These are phyloP conservation scores for Asterophora parasitica DNA, from an alignment of 768 basidiomycete genomes.

Conservation along the genomic window DNA sequence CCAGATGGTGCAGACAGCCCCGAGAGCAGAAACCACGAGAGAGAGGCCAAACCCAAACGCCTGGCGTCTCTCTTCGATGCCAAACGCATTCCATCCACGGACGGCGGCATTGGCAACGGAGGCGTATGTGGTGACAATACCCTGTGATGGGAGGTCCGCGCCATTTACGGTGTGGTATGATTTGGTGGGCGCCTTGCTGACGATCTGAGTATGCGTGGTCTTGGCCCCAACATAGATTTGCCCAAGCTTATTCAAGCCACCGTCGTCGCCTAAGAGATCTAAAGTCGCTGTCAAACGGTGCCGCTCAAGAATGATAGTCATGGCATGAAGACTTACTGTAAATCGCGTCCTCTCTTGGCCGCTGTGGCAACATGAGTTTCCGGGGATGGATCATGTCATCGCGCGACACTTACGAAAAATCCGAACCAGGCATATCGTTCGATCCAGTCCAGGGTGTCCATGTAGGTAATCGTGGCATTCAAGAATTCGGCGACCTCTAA, in stretches of 20 bases:
- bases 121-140: conserved; percentile 32
- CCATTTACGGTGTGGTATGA: conserved; percentile 31
- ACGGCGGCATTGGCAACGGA: conserved; percentile 18
- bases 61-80: conserved; percentile 8
- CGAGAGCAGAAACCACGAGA: conserved; percentile 12
- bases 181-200: conserved; percentile 22
- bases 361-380: conserved; percentile 24
- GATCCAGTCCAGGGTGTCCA: conserved; percentile 52
- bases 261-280: conserved; percentile 43
- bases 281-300: not conserved
- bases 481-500: conserved; percentile 49
- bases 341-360: conserved; percentile 32
- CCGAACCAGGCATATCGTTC: conserved; percentile 69
- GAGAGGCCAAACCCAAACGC: conserved; percentile 8
- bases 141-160: conserved; percentile 31
- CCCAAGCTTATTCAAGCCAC: conserved; percentile 40
- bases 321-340: conserved; percentile 31
- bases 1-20: conserved; percentile 14
- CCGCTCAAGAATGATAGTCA: not conserved
- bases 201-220: conserved; percentile 36
- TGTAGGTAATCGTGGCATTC: conserved; percentile 50
- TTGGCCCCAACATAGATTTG: conserved; percentile 42
- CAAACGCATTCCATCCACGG: conserved; percentile 9
- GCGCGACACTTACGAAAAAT: conserved; percentile 31
- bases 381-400: conserved; percentile 6